These are phyloP conservation scores for Setaria viridis DNA, from an alignment of 202 grass and related monocot species.

Conservation along the genomic window DNA sequence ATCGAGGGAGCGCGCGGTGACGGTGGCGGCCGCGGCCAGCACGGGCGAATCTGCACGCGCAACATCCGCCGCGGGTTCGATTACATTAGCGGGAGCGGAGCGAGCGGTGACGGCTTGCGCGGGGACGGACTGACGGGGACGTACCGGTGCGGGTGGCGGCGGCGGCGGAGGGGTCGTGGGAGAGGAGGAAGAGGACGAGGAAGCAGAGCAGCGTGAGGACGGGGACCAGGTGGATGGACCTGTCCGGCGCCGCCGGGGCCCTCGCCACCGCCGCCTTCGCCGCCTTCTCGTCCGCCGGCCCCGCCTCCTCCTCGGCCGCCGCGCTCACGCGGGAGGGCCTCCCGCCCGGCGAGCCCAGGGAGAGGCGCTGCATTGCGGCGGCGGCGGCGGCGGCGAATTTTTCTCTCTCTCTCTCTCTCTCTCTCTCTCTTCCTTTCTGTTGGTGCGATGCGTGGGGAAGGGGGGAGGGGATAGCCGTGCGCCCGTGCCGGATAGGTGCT, in stretches of 20 bases:
- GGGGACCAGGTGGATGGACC: slow-evolving; percentile 83
- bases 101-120: background rate
- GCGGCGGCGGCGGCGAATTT: slow-evolving; percentile 9
- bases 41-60: slow-evolving; percentile 48
- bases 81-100: background rate
- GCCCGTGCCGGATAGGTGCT: background rate
- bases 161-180: slow-evolving; percentile 60
- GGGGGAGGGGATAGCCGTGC: background rate
- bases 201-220: slow-evolving; percentile 84
- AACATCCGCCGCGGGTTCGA: background rate
- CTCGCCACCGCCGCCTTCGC: slow-evolving; percentile 40
- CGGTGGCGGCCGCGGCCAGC: slow-evolving; percentile 26
- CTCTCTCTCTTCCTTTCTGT: background rate
- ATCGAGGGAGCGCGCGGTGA: slow-evolving; percentile 42
- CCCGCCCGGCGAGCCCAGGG: slow-evolving; percentile 63
- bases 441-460: background rate
- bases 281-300: slow-evolving; percentile 57
- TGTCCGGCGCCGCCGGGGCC: slow-evolving; percentile 47
- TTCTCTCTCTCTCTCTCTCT: background rate
- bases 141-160: slow-evolving; percentile 46
- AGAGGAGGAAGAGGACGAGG: slow-evolving; percentile 88
- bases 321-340: slow-evolving; percentile 30
- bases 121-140: background rate
- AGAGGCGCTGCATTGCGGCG: slow-evolving; percentile 83
- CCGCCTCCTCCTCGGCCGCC: slow-evolving; percentile 26